Evolutionary conservation across 2,329 filamentous ascomycete species (phyloP), one percentile per base, ranked within the genome.

Genomic region (Xylariomycetidae sp.): DNA sequence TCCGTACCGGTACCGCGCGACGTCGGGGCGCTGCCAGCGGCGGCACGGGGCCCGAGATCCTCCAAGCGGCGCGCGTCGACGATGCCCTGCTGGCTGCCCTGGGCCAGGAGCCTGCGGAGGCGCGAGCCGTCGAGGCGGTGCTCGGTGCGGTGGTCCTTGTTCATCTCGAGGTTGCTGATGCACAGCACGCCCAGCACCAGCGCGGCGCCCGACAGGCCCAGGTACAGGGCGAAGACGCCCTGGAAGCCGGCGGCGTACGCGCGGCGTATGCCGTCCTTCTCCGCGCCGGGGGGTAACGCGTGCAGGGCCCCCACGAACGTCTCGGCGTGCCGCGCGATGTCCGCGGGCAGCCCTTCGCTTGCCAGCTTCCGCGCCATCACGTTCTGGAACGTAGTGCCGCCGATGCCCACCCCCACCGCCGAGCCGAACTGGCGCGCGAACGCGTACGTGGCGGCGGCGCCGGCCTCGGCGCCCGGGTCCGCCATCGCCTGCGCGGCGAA

Each of bases 361-460:
- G 37, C 25, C 2, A 62, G 50, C 44, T 59, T 58, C 31, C 41
- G 34, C 19, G 43, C 40, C 59, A 61, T 61, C 29, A 59, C 46
- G 42, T 65, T 64, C 31, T 65, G 63, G 48, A 64, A 64, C 7
- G 59, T 50, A 15, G 61, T 59, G 9, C 59, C 59, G 25, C 60
- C 54, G 20, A 67, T 47, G 27, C 60, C 62, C 10, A 65, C 56
- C 19, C 62, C 62, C 12, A 64, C 41, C 4, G 60, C 54, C 50
- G 60, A 59, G 35, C 63, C 61, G 30, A 65, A 49, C 15, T 59
- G 59, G 5, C 62, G 57, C 39, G 59, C 46, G 29, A 65, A 66
- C 10, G 53, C 54, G 37, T 63, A 65, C 53, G 63, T 64, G 33
- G 58, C 55, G 0, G 58, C 56, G 0, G 63, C 63, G 7, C 52